phyloP scores from a whole-genome alignment of 2,329 filamentous ascomycete genomes.

The Fusarium irregulare region DNA sequence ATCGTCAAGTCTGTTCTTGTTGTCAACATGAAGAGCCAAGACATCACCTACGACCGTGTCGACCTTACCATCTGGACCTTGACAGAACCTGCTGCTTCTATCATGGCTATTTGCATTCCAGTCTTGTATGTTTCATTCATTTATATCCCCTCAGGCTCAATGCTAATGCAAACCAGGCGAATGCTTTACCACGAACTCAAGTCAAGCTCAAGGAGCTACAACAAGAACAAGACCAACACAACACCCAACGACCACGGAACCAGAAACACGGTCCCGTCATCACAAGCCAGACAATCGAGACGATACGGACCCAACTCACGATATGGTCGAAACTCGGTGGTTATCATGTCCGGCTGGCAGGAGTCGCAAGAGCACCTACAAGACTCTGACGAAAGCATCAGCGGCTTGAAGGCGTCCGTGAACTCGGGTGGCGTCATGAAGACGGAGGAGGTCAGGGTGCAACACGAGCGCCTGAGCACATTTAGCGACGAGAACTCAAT shows the following conservation, averaged over 20 bases:
- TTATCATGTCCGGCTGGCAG: slow-evolving; percentile 51
- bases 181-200: slow-evolving; percentile 52
- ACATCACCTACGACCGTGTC: slow-evolving; percentile 51
- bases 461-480: slow-evolving; percentile 40
- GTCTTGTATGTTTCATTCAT: slow-evolving; percentile 44
- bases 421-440: slow-evolving; percentile 44
- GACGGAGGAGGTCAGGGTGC: slow-evolving; percentile 47
- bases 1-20: slow-evolving; percentile 52
- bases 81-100: slow-evolving; percentile 51
- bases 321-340: slow-evolving; percentile 48
- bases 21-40: slow-evolving; percentile 47
- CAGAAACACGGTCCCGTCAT: slow-evolving; percentile 3
- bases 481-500: slow-evolving; percentile 38
- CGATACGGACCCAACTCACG: slow-evolving; percentile 33
- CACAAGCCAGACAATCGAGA: slow-evolving; percentile 22
- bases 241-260: slow-evolving; percentile 15
- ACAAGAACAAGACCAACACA: slow-evolving; percentile 39
- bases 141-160: too few species aligned
- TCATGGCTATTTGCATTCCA: slow-evolving; percentile 52
- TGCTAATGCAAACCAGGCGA: slow-evolving; percentile 40
- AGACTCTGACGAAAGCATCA: slow-evolving; percentile 26
- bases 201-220: slow-evolving; percentile 47
- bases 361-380: slow-evolving; percentile 50
- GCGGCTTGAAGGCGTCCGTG: slow-evolving; percentile 15
- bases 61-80: slow-evolving; percentile 53